A percentile compares a stretch with the other conserved stretches of the same genome.
These are phyloP conservation scores for Alternaria tenuissima DNA, from an alignment of 2,329 filamentous ascomycete species.

Conservation along the genomic window DNA sequence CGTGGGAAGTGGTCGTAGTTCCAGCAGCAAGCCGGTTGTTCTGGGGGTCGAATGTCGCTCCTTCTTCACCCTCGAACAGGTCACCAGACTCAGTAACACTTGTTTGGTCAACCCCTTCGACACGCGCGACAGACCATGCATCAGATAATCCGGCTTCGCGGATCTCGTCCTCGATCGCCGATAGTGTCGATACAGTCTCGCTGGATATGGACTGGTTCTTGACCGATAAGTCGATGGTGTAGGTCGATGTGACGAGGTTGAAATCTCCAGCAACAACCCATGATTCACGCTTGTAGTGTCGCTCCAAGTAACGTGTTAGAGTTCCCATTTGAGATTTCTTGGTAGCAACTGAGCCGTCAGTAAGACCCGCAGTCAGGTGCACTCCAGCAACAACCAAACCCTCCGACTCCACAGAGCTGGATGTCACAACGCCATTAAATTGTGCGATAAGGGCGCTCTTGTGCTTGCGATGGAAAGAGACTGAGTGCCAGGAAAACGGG, in stretches of 20 bases:
- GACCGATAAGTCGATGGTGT: constrained; percentile 63
- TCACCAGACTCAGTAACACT: constrained; percentile 40
- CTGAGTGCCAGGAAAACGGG: constrained; percentile 63
- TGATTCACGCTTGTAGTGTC: constrained; percentile 54
- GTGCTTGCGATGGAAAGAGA: constrained; percentile 64
- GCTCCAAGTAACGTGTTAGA: constrained; percentile 58
- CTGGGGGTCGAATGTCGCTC: constrained; percentile 70
- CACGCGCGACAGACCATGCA: constrained; percentile 59
- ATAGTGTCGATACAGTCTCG: constrained; percentile 56
- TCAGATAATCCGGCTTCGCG: constrained; percentile 60
- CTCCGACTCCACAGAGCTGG: constrained; percentile 22
- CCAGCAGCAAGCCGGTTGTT: constrained; percentile 65
- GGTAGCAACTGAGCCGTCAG: constrained; percentile 64
- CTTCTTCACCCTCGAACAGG: constrained; percentile 66
- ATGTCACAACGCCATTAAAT: constrained; percentile 50
- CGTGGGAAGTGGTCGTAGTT: constrained; percentile 64
- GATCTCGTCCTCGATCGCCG: constrained; percentile 59
- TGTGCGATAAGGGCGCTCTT: constrained; percentile 65
- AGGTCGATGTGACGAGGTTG: constrained; percentile 68
- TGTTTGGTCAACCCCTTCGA: constrained; percentile 54
- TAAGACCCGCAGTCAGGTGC: constrained; percentile 69
- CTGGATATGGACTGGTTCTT: constrained; percentile 63
- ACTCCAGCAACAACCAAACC: constrained; percentile 63
- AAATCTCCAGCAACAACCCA: constrained; percentile 71
- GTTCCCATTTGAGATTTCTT: constrained; percentile 66